Base-by-base conservation (phyloP, 768 basidiomycete genomes). In the Sistotremastrum niveocremeum region DNA sequence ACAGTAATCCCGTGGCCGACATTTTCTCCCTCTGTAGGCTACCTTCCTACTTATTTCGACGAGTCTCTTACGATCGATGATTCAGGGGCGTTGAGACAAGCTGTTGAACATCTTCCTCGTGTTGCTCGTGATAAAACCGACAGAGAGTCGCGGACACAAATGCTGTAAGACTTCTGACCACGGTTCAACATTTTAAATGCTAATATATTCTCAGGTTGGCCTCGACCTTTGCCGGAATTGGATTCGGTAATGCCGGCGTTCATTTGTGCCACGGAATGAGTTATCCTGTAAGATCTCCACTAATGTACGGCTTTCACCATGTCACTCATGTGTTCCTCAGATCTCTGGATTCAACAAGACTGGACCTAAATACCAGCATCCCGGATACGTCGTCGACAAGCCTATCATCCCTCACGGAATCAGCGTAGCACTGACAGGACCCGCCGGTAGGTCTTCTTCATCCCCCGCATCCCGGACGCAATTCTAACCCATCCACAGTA, bases 341-440 rank as follows among this genome's bases (percentile, higher is more conserved):
- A 88, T 95, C 49, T 91, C 89, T 7, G 87, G 89, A 2, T 63
- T 93, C 59, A 98, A 98, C 69, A 95, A 98, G 66, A 81, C 79
- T 52, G 88, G 93, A 0, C 87, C 90, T 1, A 84, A 86, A 58
- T 97, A 86, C 64, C 78, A 84, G 58, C 89, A 94, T 60, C 77
- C 88, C 29, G 93, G 89, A 39, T 98, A 98, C 64, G 66, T 72
- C 12, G 79, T 79, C n/a, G 73, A 83, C 51, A 70, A 76, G 42
- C 91, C 93, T 5, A 89, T 98, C 51, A 90, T 98, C 48, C 93
- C 93, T 8, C 91, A 95, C 56, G 91, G 91, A 41, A 69, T 94
- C 56, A 76, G 86, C 52, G 90, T 94, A 41, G 88, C 91, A 4
- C 65, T 94, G 47, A 87, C 88, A 12, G 90, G 86, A 7, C 90